Evolutionary conservation across 768 basidiomycete genomes (phyloP), one percentile per base, ranked within the genome.

Genomic region (Lactifluus hygrophoroides): DNA sequence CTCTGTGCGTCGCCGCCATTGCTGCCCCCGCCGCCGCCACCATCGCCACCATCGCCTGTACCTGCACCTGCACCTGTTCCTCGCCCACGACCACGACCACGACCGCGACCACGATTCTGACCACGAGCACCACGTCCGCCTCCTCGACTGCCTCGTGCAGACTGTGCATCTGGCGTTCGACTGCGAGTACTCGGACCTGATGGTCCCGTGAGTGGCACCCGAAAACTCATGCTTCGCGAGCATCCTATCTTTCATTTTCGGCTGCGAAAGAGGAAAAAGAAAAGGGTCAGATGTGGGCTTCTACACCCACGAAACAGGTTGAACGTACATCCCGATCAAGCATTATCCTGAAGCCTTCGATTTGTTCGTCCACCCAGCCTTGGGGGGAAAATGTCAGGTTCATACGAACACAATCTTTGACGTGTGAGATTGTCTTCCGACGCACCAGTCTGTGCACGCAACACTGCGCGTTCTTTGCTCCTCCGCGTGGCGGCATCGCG

Each of bases 281-380:
- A 16, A 7, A 3, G 51, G n/a, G n/a, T n/a, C n/a, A 28, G 53
- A 28, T 8, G 17, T 32, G 44, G 27, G 40, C 34, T 27, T n/a
- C 56, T 32, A 44, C 58, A 35, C 47, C 28, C 11, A 34, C 13
- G 7, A 45, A 9, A n/a, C 7, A 7, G 34, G 54, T 55, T 1
- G 23, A 2, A 75, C 88, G 60, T 66, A 95, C 94, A 66, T 94
- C 86, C 64, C 86, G 74, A 57, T 97, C 94, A 57, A 96, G 70
- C 86, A 95, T 91, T 55, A 89, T 84, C 56, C 73, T 80, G 93
- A 93, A 96, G 0, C 93, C 94, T 70, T 96, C 93, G 27, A 96
- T 84, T 67, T 95, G 93, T 64, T 87, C 87, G 66, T 96, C 84
- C 10, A 69, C 74, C 84, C 86, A 88, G 11, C 86, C 86, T 27